These are phyloP conservation scores for Pelagomonas calceolata DNA, from an alignment of 108 stramenopile species.

Conservation along the genomic window DNA sequence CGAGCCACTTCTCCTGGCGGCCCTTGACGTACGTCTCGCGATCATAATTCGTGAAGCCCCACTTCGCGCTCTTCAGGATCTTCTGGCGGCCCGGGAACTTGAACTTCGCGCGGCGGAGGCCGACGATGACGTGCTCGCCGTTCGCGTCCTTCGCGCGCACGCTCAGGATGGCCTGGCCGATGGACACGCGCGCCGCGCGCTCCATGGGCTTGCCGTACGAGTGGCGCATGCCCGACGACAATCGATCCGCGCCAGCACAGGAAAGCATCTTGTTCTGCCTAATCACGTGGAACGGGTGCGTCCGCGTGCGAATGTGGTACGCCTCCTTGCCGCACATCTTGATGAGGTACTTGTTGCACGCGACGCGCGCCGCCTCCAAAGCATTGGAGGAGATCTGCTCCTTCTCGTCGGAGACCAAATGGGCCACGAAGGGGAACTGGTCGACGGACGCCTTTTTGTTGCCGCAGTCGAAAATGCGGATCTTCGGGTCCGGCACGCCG, in stretches of 20 bases:
- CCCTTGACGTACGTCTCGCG: conserved; percentile 88
- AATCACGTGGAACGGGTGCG: conserved; percentile 98
- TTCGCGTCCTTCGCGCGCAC: conserved; percentile 86
- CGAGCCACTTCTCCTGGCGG: conserved; percentile 78
- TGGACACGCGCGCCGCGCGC: conserved; percentile 93
- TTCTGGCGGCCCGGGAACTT: conserved; percentile 99
- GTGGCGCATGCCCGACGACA: conserved; percentile 97
- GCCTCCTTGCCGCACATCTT: conserved; percentile 97
- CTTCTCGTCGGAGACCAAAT: conserved; percentile 99
- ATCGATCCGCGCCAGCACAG: conserved; percentile 99
- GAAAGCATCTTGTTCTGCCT: conserved; percentile 99
- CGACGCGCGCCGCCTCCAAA: conserved; percentile 99
- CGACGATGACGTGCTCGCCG: conserved; percentile 85
- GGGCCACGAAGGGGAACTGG: conserved; percentile 97
- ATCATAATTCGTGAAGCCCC: conserved; percentile 98
- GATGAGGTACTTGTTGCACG: conserved; percentile 98
- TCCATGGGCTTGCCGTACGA: conserved; percentile 99
- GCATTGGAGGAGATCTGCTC: conserved; percentile 98
- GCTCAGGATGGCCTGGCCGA: conserved; percentile 90
- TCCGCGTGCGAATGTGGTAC: conserved; percentile 98
- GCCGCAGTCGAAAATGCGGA: conserved; percentile 95
- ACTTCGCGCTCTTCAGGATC: conserved; percentile 95
- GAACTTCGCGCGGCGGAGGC: conserved; percentile 99
- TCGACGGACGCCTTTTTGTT: conserved; percentile 96
- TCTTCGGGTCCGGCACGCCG: conserved; percentile 99